Conservation (phyloP, 1,139 yeast genomes). For the Kodamaea fungicola region DNA sequence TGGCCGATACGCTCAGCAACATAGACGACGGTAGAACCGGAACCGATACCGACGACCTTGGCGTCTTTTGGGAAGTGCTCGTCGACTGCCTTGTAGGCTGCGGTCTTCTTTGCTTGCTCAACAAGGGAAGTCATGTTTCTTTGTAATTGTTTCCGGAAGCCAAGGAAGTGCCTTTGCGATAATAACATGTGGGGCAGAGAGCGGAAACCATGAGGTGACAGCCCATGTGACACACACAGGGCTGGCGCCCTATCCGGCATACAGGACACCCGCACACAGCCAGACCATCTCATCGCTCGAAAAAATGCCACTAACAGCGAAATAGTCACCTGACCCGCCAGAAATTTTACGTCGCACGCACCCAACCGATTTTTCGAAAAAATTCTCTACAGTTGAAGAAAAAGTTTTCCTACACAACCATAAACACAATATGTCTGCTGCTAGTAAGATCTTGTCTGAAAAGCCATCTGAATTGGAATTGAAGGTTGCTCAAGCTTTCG, state of each 20-base stretch:
- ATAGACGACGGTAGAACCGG: conserved; percentile 94
- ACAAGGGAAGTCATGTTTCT: conserved; percentile 22
- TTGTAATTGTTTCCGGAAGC: neutral
- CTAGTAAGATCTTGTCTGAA: conserved; percentile 88
- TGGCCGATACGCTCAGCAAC: conserved; percentile 94
- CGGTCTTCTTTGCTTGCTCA: conserved; percentile 74
- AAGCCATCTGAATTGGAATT: conserved; percentile 98
- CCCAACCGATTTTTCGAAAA: conserved; percentile 5
- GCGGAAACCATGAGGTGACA: too few relatives aligned
- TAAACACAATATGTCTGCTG: conserved; percentile 74
- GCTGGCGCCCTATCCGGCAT: conserved; percentile 4
- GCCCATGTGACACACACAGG: conserved; percentile 1
- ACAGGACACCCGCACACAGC: neutral
- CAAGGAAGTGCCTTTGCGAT: neutral
- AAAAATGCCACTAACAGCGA: neutral
- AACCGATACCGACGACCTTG: conserved; percentile 86
- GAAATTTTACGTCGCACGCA: conserved; percentile 2
- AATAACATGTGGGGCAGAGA: conserved; percentile 3
- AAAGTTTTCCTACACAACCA: conserved; percentile 11
- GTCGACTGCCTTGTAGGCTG: conserved; percentile 92
- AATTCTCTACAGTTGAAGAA: conserved; percentile 1
- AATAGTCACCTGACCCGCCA: neutral
- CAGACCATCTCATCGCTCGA: neutral
- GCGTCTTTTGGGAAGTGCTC: conserved; percentile 73
- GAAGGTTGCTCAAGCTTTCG: conserved; percentile 98